Base-by-base conservation (phyloP, 1,284 basidiomycete species). In the Amylostereum areolatum region DNA sequence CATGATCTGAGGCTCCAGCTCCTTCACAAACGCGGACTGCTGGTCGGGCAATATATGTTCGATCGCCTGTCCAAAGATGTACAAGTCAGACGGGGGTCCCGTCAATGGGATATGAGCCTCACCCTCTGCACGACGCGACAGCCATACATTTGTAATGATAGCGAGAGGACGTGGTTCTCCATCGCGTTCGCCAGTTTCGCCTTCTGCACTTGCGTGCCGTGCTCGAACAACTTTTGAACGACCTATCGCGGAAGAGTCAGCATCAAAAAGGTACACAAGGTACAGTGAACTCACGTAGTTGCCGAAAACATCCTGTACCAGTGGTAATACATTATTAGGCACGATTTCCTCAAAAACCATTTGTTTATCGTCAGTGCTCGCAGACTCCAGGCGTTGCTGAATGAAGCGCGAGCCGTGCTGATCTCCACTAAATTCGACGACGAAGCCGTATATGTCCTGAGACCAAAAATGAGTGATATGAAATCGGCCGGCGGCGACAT, bases 251-350 rank as follows among this genome's bases (percentile, higher is more conserved):
- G 31, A 51, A 42, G 52, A 28, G 34, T 53, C 30, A 49, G 49
- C 18, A 31, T 43, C 31, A 42, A 45, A 48, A 36, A 40, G 33
- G 49, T 33, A 39, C 5, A 51, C 51, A 30, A 28, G 27, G 18
- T 47, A 42, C 2, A 32, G 10, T 53, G 25, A 12, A 68, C 81
- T 57, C 60, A 90, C 84, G 71, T 97, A 99, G 73, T 99, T 99
- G 51, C 96, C 96, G 64, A 97, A 99, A 39, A 98, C 92, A 62
- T 98, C 94, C 56, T 88, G 88, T 62, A 96, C 91, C 49, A 99
- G 76, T 54, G 85, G 80, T 44, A 92, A 69, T 2, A 86, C 78
- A 60, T 85, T 83, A 41, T 75, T 65, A 9, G 93, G 91, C 40
- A 92, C 76, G 55, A 98, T 89, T 70, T 99, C 97, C 48, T 90